Conservation (phyloP, 2,329 filamentous ascomycete genomes). For the Thermoascus crustaceus region DNA sequence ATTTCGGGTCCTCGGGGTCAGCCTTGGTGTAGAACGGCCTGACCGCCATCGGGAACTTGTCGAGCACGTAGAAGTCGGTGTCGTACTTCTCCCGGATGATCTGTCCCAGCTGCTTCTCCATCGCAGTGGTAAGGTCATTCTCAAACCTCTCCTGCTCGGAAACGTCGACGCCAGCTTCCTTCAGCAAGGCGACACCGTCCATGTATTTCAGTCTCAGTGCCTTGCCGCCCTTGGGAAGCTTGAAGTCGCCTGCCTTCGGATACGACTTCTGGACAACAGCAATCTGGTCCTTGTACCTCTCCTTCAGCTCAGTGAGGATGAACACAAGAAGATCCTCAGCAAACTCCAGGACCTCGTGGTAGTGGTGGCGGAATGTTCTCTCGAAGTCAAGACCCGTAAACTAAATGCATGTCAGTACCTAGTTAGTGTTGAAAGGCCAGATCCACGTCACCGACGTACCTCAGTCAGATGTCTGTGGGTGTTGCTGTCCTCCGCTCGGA, state of each 20-base stretch:
- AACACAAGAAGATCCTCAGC: conserved; percentile 43
- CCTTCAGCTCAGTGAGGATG: conserved; percentile 40
- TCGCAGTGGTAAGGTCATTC: conserved; percentile 40
- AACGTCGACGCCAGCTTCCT: conserved; percentile 43
- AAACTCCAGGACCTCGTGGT: conserved; percentile 44
- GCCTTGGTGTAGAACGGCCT: conserved; percentile 90
- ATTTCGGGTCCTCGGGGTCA: conserved; percentile 56
- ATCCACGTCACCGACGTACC: conserved; percentile 25
- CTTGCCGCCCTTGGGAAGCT: conserved; percentile 41
- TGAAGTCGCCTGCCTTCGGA: conserved; percentile 44
- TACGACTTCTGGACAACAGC: conserved; percentile 41
- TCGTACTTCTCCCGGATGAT: conserved; percentile 81
- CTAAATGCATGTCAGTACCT: conserved; percentile 21
- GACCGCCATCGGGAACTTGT: conserved; percentile 86
- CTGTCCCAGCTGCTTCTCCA: conserved; percentile 65
- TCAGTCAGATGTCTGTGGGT: conserved; percentile 60
- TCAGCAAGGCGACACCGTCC: conserved; percentile 40
- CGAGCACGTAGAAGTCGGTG: conserved; percentile 93
- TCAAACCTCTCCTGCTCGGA: conserved; percentile 42
- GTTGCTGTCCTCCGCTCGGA: conserved; percentile 61
- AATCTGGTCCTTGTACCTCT: conserved; percentile 38
- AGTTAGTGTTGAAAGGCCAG: not conserved
- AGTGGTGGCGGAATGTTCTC: conserved; percentile 42
- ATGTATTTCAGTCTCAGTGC: conserved; percentile 43
- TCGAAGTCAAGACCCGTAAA: conserved; percentile 47